A percentile compares a stretch with the other conserved stretches of the same genome.
Evolutionary conservation across 2,329 filamentous ascomycete species (phyloP).

Genomic region (Endoconidiophora polonica): DNA sequence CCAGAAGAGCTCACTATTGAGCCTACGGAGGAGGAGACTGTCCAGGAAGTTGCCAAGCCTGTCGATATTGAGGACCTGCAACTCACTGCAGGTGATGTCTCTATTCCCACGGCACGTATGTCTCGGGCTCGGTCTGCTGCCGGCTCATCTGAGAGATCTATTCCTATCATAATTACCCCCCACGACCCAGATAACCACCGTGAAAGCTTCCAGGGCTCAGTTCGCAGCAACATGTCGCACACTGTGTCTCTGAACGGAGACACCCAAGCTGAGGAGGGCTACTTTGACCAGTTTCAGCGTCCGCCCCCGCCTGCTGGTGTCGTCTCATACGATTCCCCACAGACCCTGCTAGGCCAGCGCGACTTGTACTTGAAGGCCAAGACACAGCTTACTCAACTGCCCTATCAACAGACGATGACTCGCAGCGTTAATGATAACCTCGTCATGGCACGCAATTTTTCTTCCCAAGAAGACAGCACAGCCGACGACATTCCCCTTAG

Average conservation of each 20-base stretch:
- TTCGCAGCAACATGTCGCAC: not conserved
- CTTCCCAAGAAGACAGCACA: not conserved
- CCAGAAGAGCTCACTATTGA: conserved; percentile 41
- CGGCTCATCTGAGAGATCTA: conserved; percentile 17
- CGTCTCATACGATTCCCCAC: conserved; percentile 33
- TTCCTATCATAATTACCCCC: not conserved
- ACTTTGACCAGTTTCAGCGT: conserved; percentile 3
- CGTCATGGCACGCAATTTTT: not conserved
- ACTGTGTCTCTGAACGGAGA: conserved; percentile 1
- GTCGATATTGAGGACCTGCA: conserved; percentile 48
- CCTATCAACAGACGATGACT: conserved; percentile 13
- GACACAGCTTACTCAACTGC: conserved; percentile 23
- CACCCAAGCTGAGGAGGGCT: not conserved
- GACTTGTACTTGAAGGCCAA: conserved; percentile 38
- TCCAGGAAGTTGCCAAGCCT: not conserved
- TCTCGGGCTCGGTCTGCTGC: conserved; percentile 20
- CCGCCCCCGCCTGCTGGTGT: conserved; percentile 23
- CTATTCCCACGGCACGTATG: conserved; percentile 9
- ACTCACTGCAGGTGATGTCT: conserved; percentile 38
- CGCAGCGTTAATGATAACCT: not conserved
- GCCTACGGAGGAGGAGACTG: conserved; percentile 21
- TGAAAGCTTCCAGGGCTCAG: not conserved
- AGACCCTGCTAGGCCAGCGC: conserved; percentile 39
- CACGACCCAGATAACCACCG: not conserved
- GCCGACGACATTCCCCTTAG: conserved; percentile 56